phyloP scores from a whole-genome alignment of 1,284 basidiomycete genomes.

The Naganishia cerealis region DNA sequence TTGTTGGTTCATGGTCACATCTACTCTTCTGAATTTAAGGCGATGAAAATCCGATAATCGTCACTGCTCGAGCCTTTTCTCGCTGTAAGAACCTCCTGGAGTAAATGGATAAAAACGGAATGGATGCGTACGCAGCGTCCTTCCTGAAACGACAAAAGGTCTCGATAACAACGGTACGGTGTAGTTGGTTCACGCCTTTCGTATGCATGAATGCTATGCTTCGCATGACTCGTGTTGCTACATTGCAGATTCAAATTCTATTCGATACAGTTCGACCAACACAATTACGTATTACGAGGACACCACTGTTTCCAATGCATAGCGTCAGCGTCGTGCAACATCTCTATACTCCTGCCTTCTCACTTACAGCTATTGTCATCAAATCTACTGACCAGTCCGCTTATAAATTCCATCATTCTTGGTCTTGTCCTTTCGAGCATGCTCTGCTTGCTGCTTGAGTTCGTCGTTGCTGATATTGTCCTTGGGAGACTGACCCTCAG shows the following conservation, averaged over 20 bases:
- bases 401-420: constrained; percentile 24
- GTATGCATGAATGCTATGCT: not conserved
- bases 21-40: constrained; percentile 10
- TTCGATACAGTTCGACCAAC: not conserved
- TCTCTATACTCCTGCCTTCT: not conserved
- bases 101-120: too few species aligned
- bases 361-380: not conserved
- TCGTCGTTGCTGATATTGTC: constrained; percentile 10
- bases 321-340: not conserved
- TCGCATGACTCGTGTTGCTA: not conserved
- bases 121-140: not conserved
- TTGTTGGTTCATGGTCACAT: constrained; percentile 27
- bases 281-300: not conserved
- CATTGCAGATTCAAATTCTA: not conserved
- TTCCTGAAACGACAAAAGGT: too few species aligned
- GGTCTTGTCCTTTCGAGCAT: constrained; percentile 11
- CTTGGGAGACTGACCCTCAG: constrained; percentile 11
- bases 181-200: not conserved
- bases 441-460: constrained; percentile 12
- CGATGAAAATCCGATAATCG: not conserved
- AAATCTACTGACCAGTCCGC: constrained; percentile 16
- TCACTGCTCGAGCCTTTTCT: too few species aligned
- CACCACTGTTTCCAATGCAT: not conserved
- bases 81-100: too few species aligned
- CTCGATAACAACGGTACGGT: not conserved